Conservation (phyloP, 1,284 basidiomycete genomes). For the Ustilago tritici region DNA sequence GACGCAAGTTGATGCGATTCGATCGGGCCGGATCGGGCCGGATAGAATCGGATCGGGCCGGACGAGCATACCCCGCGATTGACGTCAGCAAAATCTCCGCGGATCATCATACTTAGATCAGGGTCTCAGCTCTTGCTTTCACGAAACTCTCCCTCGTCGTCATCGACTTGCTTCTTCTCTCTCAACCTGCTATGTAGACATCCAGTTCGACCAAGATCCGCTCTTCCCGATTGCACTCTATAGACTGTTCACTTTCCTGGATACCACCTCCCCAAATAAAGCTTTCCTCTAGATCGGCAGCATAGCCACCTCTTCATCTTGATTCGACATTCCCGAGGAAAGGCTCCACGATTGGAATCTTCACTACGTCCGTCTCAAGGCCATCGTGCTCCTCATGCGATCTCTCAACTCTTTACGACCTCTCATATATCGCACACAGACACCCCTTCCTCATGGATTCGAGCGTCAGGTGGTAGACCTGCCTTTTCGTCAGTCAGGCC, state of each 20-base stretch:
- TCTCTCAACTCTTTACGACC: constrained; percentile 21
- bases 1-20: too few species aligned
- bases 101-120: too few species aligned
- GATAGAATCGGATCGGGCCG: too few species aligned
- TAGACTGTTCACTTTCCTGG: too few species aligned
- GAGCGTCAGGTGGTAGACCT: constrained; percentile 35
- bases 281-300: neutral
- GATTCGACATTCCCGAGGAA: constrained; percentile 10
- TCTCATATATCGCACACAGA: constrained; percentile 10
- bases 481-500: constrained; percentile 48
- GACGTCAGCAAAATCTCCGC: too few species aligned
- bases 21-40: too few species aligned
- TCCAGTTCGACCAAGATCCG: neutral
- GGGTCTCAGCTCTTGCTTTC: too few species aligned
- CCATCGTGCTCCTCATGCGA: constrained; percentile 30
- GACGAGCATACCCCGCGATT: too few species aligned
- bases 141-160: neutral
- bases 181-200: neutral
- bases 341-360: constrained; percentile 35
- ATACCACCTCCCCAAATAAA: neutral
- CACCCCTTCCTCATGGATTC: constrained; percentile 24
- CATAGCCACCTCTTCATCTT: constrained; percentile 4
- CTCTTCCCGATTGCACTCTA: too few species aligned
- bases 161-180: neutral
- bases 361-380: constrained; percentile 32